Percentiles rank a stretch among this genome's conserved stretches.
Evolutionary conservation across 108 stramenopile genomes (phyloP).

Genomic region (Chaetoceros tenuissimus): DNA sequence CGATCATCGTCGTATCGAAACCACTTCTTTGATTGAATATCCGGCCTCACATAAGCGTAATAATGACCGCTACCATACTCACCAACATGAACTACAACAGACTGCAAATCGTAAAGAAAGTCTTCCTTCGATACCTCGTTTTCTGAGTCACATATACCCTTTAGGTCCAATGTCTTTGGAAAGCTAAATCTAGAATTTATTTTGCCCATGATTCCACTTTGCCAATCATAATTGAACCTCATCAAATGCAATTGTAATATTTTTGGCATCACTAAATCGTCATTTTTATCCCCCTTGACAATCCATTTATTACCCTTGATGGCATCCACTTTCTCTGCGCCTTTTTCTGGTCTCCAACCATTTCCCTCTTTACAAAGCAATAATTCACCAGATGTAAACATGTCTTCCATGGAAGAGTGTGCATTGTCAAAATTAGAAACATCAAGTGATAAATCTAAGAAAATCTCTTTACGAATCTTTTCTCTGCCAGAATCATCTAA

Average conservation of each 20-base stretch:
- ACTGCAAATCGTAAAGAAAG: constrained; percentile 67
- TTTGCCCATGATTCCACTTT: constrained; percentile 64
- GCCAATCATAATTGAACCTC: constrained; percentile 81
- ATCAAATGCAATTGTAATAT: constrained; percentile 77
- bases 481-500: constrained; percentile 55
- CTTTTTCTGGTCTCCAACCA: constrained; percentile 87
- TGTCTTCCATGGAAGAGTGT: constrained; percentile 31
- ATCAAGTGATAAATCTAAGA: constrained; percentile 76
- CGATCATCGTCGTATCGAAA: constrained; percentile 75
- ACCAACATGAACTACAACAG: constrained; percentile 71
- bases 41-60: constrained; percentile 74
- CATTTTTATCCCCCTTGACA: constrained; percentile 39
- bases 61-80: constrained; percentile 65
- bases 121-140: constrained; percentile 8
- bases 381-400: constrained; percentile 62
- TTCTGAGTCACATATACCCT: constrained; percentile 8
- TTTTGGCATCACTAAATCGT: no score
- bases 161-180: constrained; percentile 41
- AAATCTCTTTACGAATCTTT: constrained; percentile 51
- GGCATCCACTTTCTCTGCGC: constrained; percentile 76
- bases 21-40: constrained; percentile 49
- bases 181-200: constrained; percentile 54
- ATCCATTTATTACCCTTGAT: constrained; percentile 61
- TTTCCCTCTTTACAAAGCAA: constrained; percentile 70
- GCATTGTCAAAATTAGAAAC: constrained; percentile 23